Evolutionary conservation across 106 monocot genomes (phyloP).

Genomic region (Amphibolis antarctica): DNA sequence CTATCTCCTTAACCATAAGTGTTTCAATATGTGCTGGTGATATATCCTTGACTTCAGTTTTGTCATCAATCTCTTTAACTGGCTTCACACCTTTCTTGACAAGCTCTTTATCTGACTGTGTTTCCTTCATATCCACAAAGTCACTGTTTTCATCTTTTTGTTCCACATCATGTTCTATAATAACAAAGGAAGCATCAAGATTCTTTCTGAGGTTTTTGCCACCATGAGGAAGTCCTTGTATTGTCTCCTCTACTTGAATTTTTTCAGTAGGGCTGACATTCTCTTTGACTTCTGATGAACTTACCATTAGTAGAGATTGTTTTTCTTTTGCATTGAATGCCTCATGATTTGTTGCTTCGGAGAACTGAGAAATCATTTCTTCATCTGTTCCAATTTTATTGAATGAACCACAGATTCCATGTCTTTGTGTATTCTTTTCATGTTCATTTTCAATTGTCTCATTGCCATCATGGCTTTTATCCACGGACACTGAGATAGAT

Average conservation of each 20-base stretch:
- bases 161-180: not conserved
- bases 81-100: too few relatives aligned
- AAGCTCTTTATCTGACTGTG: not conserved
- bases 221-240: not conserved
- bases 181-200: not conserved
- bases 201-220: not conserved
- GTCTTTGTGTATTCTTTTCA: not conserved
- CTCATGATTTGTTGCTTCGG: not conserved
- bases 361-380: not conserved
- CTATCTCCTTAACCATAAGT: not conserved
- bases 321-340: not conserved
- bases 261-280: not conserved
- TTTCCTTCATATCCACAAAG: slow-evolving; percentile 1
- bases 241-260: not conserved
- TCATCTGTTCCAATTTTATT: not conserved
- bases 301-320: not conserved
- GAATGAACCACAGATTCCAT: not conserved
- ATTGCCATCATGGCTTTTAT: not conserved
- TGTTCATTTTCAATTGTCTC: not conserved
- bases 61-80: slow-evolving; percentile 1
- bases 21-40: not conserved
- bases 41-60: not conserved
- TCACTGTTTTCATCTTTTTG: not conserved
- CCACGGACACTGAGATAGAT: not conserved
- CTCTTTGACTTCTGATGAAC: not conserved